These are phyloP conservation scores for Musa troglodytarum DNA, from an alignment of 176 grass and related monocot species.

Conservation along the genomic window DNA sequence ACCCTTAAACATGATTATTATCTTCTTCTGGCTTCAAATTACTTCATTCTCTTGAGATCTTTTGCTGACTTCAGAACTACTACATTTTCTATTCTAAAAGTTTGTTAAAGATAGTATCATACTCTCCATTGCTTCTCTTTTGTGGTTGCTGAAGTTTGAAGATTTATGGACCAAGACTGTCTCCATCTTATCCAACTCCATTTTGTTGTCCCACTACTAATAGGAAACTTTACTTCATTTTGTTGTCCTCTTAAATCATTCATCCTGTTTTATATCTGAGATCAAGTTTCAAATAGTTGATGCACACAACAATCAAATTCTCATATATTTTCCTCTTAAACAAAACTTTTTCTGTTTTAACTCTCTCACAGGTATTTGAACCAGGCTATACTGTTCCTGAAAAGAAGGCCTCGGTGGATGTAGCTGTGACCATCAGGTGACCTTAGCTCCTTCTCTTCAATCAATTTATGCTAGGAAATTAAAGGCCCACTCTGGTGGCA, in stretches of 20 bases:
- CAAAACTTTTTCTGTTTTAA: not conserved
- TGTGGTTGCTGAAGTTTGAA: not conserved
- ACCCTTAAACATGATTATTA: no score
- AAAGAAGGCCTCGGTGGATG: slow-evolving; percentile 48
- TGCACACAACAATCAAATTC: not conserved
- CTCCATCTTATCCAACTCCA: no score
- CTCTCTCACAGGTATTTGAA: slow-evolving; percentile 54
- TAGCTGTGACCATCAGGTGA: slow-evolving; percentile 51
- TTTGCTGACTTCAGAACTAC: no score
- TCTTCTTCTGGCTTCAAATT: no score
- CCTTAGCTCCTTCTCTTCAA: not conserved
- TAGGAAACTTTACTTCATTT: not conserved
- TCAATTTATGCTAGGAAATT: not conserved
- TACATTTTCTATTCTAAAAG: no score
- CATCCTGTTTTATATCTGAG: no score
- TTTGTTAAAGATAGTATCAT: no score
- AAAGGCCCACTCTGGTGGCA: not conserved
- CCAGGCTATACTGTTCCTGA: slow-evolving; percentile 55
- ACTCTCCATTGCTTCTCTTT: no score
- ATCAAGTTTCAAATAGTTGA: no score
- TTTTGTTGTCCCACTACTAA: no score
- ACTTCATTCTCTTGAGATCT: no score
- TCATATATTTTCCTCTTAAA: slow-evolving; percentile 2
- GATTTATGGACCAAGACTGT: not conserved
- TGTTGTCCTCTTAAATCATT: no score